Percentiles rank a stretch among this genome's conserved stretches.
Conservation (phyloP, 495 filamentous ascomycete species). For the Entonaema liquescens region DNA sequence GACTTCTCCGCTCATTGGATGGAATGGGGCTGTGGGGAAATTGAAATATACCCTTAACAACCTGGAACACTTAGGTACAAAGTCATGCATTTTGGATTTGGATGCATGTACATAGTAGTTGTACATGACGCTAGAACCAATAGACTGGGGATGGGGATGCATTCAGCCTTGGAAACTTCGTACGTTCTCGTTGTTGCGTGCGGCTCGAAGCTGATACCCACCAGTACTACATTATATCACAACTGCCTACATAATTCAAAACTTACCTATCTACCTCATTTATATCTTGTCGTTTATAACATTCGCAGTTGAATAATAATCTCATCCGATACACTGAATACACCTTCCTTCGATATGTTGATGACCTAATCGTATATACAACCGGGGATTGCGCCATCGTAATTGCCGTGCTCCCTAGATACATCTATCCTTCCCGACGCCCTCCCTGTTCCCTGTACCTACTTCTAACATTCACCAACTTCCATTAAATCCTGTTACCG, state of each 20-base stretch:
- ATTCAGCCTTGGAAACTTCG: slow-evolving; percentile 22
- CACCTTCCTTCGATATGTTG: not conserved
- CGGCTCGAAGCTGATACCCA: slow-evolving; percentile 23
- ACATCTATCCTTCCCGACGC: not conserved
- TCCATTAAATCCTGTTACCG: not conserved
- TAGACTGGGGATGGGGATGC: not conserved
- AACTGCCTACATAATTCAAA: not conserved
- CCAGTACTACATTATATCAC: slow-evolving; percentile 13
- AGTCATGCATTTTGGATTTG: too few relatives aligned
- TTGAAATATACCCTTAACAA: too few relatives aligned
- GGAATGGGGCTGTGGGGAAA: not conserved
- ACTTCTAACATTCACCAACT: not conserved
- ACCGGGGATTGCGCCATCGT: not conserved
- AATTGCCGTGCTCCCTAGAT: not conserved
- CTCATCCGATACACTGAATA: not conserved
- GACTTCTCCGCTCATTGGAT: not conserved
- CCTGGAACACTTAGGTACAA: too few relatives aligned
- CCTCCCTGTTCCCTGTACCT: not conserved
- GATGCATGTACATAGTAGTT: not conserved
- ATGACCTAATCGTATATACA: not conserved
- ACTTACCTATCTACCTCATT: not conserved
- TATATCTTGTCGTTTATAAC: too few relatives aligned
- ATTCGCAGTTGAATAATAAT: not conserved
- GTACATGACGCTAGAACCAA: slow-evolving; percentile 17
- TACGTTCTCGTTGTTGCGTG: slow-evolving; percentile 5